Base-by-base conservation (phyloP, 108 stramenopile species). In the Skeletonema grethae region DNA sequence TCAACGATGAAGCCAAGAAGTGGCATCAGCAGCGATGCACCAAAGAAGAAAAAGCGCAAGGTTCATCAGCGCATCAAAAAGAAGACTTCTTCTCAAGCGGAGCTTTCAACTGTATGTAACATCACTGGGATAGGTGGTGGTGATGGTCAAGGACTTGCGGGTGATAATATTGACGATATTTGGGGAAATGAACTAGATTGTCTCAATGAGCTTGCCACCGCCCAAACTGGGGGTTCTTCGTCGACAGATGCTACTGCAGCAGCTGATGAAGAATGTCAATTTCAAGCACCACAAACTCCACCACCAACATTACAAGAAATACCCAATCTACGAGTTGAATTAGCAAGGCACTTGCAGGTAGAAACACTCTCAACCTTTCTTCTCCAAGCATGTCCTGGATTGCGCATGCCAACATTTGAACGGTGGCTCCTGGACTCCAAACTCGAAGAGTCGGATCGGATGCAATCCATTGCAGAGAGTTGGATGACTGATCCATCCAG, bases 381-480 rank as follows among this genome's bases (percentile, higher is more conserved):
- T 3, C 66, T 92, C 36, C 18, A 76, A 16, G 63, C 78, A 16
- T 75, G 82, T 25, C 18, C 31, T 25, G 76, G 73, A 56, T 38
- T 90, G 0, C 82, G 88, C 16, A 92, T 92, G 89, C 89, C 91
- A 8, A 48, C 77, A 0, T 92, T 92, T 73, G 91, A 92, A 65
- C 62, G 91, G 41, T 92, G 89, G 89, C 48, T 90, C 15, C 12
- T 92, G n/a, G 91, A 92, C 67, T 76, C 87, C 0, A 88, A 82
- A 45, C 45, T 87, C 16, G 91, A 92, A 67, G 86, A 91, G 50
- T 63, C 36, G 18, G 35, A 57, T 50, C 38, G 75, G 31, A 36
- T 72, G 34, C 55, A 64, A 29, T 65, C 61, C 15, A 65, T 80
- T 39, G 31, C 64, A 25, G 41, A 50, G 13, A 11, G 32, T 2